A percentile compares a stretch with the other conserved stretches of the same genome.
These are phyloP conservation scores for Telopea speciosissima DNA, from an alignment of 177 flowering plant species.

Conservation along the genomic window DNA sequence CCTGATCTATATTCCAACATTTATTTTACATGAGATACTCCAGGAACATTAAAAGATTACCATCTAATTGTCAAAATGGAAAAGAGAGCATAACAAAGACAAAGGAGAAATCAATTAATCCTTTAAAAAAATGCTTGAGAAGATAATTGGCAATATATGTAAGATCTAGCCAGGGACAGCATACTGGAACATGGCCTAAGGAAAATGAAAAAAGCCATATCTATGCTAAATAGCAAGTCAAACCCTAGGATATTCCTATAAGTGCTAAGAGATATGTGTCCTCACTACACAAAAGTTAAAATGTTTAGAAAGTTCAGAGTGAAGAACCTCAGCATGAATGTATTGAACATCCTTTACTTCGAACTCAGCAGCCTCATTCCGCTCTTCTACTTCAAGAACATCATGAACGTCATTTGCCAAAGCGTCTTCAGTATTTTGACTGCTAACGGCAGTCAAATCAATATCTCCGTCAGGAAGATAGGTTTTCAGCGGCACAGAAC, in stretches of 20 bases:
- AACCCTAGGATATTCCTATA: not conserved
- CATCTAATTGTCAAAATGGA: no score
- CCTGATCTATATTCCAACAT: no score
- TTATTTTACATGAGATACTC: no score
- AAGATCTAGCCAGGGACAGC: not conserved
- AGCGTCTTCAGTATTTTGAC: conserved; percentile 46
- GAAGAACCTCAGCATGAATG: conserved; percentile 65
- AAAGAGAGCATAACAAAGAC: no score
- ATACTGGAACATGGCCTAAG: not conserved
- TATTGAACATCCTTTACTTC: conserved; percentile 60
- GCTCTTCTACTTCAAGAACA: conserved; percentile 62
- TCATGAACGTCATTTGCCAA: conserved; percentile 47
- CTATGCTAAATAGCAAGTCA: not conserved
- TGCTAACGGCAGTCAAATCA: conserved; percentile 73
- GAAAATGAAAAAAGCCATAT: not conserved
- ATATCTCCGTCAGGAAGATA: conserved; percentile 99
- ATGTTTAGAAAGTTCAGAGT: not conserved
- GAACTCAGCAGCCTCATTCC: conserved; percentile 32
- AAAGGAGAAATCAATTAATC: no score
- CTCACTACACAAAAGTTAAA: not conserved
- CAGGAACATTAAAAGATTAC: no score
- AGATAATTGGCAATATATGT: no score
- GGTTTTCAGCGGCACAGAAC: conserved; percentile 94
- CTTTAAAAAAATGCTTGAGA: no score
- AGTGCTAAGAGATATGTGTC: no score